These are phyloP conservation scores for Secale cereale DNA, from an alignment of 176 grass and related monocot species.

Conservation along the genomic window DNA sequence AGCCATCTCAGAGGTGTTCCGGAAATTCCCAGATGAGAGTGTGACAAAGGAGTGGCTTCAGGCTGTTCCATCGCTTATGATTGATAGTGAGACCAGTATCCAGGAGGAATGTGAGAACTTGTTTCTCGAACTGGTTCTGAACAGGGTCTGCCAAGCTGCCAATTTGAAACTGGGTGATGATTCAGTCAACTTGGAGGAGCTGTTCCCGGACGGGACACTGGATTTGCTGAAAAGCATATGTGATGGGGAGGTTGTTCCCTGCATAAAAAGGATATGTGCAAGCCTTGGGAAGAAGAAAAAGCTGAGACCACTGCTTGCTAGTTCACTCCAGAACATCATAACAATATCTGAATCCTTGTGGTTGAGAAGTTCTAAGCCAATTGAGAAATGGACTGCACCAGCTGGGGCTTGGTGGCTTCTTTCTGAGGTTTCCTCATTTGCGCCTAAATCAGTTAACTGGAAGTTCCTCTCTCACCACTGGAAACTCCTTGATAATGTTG, in stretches of 20 bases:
- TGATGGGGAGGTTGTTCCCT: constrained; percentile 71
- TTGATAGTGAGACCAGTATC: constrained; percentile 87
- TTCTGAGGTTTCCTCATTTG: constrained; percentile 75
- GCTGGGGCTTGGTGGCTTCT: constrained; percentile 89
- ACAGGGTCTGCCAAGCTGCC: constrained; percentile 66
- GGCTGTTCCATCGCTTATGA: constrained; percentile 69
- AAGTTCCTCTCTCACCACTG: constrained; percentile 88
- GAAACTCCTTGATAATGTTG: constrained; percentile 83
- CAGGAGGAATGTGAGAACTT: constrained; percentile 95
- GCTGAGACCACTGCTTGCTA: constrained; percentile 63
- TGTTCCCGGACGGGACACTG: constrained; percentile 65
- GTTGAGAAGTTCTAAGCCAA: constrained; percentile 46
- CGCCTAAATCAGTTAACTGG: constrained; percentile 78
- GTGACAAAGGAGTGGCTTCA: constrained; percentile 89
- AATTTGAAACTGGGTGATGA: constrained; percentile 41
- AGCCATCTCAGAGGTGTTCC: constrained; percentile 88
- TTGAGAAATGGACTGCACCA: constrained; percentile 76
- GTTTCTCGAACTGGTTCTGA: constrained; percentile 85
- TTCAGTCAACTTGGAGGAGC: constrained; percentile 34
- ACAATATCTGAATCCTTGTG: constrained; percentile 65
- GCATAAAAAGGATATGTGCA: constrained; percentile 78
- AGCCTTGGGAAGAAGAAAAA: constrained; percentile 97
- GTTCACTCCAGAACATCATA: constrained; percentile 81
- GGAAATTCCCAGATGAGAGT: constrained; percentile 64
- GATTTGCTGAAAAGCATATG: constrained; percentile 73